Conservation (phyloP, 192 early-diverging fungal species). For the Backusella liffmaniae region DNA sequence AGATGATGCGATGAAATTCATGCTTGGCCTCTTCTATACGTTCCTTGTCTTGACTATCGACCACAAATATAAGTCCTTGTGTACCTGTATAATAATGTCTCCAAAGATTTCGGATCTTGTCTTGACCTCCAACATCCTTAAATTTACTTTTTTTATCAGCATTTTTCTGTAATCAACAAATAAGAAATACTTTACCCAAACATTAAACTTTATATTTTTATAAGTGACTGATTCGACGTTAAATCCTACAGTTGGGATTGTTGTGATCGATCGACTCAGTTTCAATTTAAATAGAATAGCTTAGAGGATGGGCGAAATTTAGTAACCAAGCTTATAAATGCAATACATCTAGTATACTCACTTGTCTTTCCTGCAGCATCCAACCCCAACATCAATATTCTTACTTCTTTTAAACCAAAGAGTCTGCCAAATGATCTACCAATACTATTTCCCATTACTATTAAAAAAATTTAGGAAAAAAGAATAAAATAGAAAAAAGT, state of each 20-base stretch:
- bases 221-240: conserved; percentile 87
- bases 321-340: not conserved
- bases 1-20: conserved; percentile 83
- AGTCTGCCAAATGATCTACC: conserved; percentile 73
- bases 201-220: conserved; percentile 62
- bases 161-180: conserved; percentile 80
- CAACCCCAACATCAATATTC: conserved; percentile 93
- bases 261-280: conserved; percentile 98
- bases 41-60: conserved; percentile 84
- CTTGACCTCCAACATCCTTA: conserved; percentile 88
- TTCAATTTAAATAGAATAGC: conserved; percentile 98
- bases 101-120: conserved; percentile 89
- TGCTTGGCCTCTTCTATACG: conserved; percentile 84
- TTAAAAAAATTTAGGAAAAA: not conserved
- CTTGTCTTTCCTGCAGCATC: conserved; percentile 95
- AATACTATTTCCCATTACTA: conserved; percentile 78
- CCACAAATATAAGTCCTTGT: conserved; percentile 85
- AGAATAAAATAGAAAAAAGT: not conserved
- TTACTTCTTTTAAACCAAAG: conserved; percentile 94
- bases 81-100: conserved; percentile 88
- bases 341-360: conserved; percentile 17
- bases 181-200: conserved; percentile 75
- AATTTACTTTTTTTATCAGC: conserved; percentile 74
- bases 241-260: conserved; percentile 97
- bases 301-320: conserved; percentile 12